A percentile compares a stretch with the other conserved stretches of the same genome.
phyloP scores from a whole-genome alignment of 345 rosid species.

The Citrus sp. region DNA sequence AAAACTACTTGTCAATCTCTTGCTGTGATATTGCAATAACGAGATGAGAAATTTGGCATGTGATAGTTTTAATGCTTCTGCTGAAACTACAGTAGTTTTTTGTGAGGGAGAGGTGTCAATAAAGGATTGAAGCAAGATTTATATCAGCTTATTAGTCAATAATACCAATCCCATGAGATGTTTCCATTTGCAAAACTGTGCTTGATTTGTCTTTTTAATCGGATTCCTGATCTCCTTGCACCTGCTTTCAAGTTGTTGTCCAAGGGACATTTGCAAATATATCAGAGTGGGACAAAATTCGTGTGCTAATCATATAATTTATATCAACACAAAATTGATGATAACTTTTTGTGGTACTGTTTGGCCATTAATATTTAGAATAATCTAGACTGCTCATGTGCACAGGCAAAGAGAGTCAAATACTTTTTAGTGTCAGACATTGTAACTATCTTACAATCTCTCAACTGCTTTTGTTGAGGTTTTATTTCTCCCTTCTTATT shows the following conservation, averaged over 20 bases:
- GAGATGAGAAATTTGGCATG: not conserved
- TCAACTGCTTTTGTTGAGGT: constrained; percentile 26
- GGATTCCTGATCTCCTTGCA: not conserved
- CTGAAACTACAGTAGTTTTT: not conserved
- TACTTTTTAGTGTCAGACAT: not conserved
- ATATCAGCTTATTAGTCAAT: not conserved
- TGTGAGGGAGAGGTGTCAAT: not conserved
- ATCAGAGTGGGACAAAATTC: not conserved
- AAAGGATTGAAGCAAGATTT: not conserved
- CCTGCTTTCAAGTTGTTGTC: constrained; percentile 1
- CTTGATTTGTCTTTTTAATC: not conserved
- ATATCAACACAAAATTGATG: not conserved
- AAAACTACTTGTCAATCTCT: not conserved
- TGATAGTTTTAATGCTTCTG: not conserved
- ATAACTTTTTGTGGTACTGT: not conserved
- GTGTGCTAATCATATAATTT: not conserved
- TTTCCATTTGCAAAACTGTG: too few relatives aligned
- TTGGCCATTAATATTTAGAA: not conserved
- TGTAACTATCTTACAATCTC: not conserved
- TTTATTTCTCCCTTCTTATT: constrained; percentile 42
- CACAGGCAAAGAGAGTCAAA: not conserved
- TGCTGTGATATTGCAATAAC: not conserved
- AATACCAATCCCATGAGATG: not conserved
- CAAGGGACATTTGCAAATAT: not conserved
- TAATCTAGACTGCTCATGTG: not conserved